Evolutionary conservation across 2,329 filamentous ascomycete species (phyloP).

Genomic region (Claviceps citrina): DNA sequence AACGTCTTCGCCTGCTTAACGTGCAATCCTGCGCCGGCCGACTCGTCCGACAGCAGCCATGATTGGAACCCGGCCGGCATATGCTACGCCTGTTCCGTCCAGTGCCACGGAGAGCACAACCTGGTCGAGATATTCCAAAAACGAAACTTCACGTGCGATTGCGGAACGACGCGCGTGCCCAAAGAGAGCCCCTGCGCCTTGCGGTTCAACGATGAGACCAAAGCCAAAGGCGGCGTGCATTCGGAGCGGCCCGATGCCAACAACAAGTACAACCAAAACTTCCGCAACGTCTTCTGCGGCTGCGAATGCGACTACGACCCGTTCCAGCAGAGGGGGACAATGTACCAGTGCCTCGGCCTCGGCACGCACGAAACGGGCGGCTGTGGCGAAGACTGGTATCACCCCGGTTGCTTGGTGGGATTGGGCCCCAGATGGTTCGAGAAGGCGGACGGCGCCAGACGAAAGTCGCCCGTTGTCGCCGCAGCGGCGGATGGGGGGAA

Average conservation of each 20-base stretch:
- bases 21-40: slow-evolving; percentile 66
- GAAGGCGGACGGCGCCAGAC: slow-evolving; percentile 26
- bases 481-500: slow-evolving; percentile 9
- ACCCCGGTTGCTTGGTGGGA: slow-evolving; percentile 81
- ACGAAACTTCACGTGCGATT: slow-evolving; percentile 91
- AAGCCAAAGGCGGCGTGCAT: slow-evolving; percentile 59
- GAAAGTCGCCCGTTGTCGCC: slow-evolving; percentile 11
- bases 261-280: slow-evolving; percentile 95
- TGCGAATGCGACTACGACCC: slow-evolving; percentile 82
- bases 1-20: slow-evolving; percentile 85
- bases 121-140: slow-evolving; percentile 94
- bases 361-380: slow-evolving; percentile 68
- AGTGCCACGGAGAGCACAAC: slow-evolving; percentile 88
- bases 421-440: slow-evolving; percentile 60
- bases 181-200: slow-evolving; percentile 58
- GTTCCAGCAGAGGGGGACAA: slow-evolving; percentile 80
- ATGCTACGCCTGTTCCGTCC: slow-evolving; percentile 93
- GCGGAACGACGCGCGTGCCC: slow-evolving; percentile 70
- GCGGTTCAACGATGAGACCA: slow-evolving; percentile 56
- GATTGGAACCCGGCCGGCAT: slow-evolving; percentile 51
- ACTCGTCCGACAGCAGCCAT: slow-evolving; percentile 43
- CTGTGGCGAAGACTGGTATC: slow-evolving; percentile 96
- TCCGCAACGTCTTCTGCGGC: slow-evolving; percentile 79
- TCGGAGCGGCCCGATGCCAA: slow-evolving; percentile 55
- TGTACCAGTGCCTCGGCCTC: slow-evolving; percentile 91